Evolutionary conservation across 108 stramenopile genomes (phyloP), one percentile per base, ranked within the genome.

Genomic region (Schizochytrium sp.): DNA sequence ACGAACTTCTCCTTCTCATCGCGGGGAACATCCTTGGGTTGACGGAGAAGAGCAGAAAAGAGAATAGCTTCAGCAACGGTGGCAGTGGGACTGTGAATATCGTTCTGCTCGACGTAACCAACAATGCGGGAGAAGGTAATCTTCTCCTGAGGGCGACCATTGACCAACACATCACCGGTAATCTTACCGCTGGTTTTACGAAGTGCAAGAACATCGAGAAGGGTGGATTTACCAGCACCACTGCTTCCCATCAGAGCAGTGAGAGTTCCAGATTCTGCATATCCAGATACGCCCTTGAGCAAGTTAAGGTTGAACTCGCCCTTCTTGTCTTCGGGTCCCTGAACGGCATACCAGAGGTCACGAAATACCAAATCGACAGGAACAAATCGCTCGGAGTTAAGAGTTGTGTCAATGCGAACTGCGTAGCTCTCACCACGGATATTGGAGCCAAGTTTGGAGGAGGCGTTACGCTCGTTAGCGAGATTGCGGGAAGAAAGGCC

Each of bases 61-160:
- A 93, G 88, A 8, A 98, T 91, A 7, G 96, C 95, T 90, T 98
- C 97, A 45, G 89, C 60, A 47, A 97, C 96, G 28, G 97, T 98
- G 69, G 95, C 89, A 38, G 94, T 92, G 19, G 96, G 95, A 61
- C 94, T 88, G 90, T 97, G 96, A 7, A 95, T 92, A 91, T 98
- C 97, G 73, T 95, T 94, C 89, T 98, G 98, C 89, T 97, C 96
- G 13, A 96, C 96, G 88, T 97, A 98, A 13, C 96, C 98, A 12
- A 94, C 94, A 59, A 60, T 50, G 76, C 88, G 53, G 40, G 58
- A 44, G 57, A 87, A 83, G 42, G 44, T 60, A 42, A 91, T 89
- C 41, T 92, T 91, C 12, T 56, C 87, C n/a, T 89, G 89, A 4
- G 91, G 61, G 15, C 89, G 69, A 12, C 96, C 96, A 90, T 96